Evolutionary conservation across 129 eudicot species (phyloP), one percentile per base, ranked within the genome.

Genomic region (Erigeron canadensis): DNA sequence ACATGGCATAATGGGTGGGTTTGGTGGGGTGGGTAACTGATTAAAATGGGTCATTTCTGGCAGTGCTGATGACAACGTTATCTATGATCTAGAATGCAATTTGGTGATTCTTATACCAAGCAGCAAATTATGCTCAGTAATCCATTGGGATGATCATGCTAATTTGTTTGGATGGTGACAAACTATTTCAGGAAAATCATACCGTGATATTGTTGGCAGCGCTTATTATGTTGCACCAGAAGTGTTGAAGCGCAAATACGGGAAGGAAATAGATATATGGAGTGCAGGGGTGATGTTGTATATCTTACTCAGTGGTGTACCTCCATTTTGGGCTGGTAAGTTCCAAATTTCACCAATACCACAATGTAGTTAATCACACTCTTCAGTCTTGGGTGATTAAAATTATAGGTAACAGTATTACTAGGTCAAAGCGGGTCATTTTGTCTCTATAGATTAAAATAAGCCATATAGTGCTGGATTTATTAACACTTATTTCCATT

Each of bases 251-350:
- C 88, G 98, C 28, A 81, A 74, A 82, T 92, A 92, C 66, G 98
- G 98, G 39, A 92, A 92, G 66, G 98, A 92, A 77, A 84, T 81
- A 12, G 98, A 92, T 75, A 71, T 92, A 59, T 92, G 96, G 96
- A 92, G 98, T 72, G 98, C 98, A 64, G 98, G 98, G 47, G 96
- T 89, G 38, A 92, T 92, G 83, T 69, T 92, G 72, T 92, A 89
- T 75, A 92, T 92, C 67, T 80, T 92, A 73, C 96, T 92, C 74
- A 86, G 89, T 74, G 98, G 98, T 65, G 98, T 89, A 15, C 98
- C 98, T 47, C 96, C 98, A 11, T 93, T 93, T 72, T 93, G 98
- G 98, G 98, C 91, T 43, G 91, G 98, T 93, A 82, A 86, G 77
- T 46, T 60, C 23, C 60, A 28, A 61, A 37, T 28, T 5, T 47